Percentiles rank a stretch among this genome's conserved stretches.
phyloP scores from a whole-genome alignment of 140 eudicot species.

The Cichorium intybus region DNA sequence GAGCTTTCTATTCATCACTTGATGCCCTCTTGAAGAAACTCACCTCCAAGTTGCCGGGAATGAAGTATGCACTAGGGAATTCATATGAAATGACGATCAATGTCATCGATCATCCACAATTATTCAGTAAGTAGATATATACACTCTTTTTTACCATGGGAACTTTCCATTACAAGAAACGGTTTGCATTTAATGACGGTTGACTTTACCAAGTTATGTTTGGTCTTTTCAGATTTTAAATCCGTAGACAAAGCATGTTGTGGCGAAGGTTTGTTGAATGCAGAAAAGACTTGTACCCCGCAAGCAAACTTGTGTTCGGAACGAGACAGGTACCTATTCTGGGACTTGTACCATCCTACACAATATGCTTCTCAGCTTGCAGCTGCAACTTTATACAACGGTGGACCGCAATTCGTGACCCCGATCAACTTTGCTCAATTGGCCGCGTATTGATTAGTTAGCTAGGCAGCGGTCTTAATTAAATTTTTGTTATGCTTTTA shows the following conservation, averaged over 20 bases:
- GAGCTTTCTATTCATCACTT: conserved; percentile 33
- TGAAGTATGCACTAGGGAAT: conserved; percentile 55
- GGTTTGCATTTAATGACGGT: background rate
- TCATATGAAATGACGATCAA: conserved; percentile 47
- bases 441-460: conserved; percentile 14
- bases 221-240: conserved; percentile 28
- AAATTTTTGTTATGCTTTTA: background rate
- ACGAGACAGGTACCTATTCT: conserved; percentile 41
- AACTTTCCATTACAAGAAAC: background rate
- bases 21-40: conserved; percentile 30
- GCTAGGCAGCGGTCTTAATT: background rate
- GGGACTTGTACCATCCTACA: conserved; percentile 65
- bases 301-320: conserved; percentile 40
- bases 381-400: conserved; percentile 33
- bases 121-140: conserved; percentile 33
- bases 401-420: conserved; percentile 37
- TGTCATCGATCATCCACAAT: conserved; percentile 39
- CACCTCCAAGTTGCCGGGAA: conserved; percentile 22
- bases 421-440: conserved; percentile 53
- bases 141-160: background rate
- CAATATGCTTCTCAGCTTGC: conserved; percentile 44
- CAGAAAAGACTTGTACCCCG: conserved; percentile 32
- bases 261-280: conserved; percentile 48
- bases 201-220: background rate
- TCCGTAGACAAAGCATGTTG: conserved; percentile 51